phyloP scores from a whole-genome alignment of 371 early-diverging fungal genomes.

The Choanephora cucurbitarum region DNA sequence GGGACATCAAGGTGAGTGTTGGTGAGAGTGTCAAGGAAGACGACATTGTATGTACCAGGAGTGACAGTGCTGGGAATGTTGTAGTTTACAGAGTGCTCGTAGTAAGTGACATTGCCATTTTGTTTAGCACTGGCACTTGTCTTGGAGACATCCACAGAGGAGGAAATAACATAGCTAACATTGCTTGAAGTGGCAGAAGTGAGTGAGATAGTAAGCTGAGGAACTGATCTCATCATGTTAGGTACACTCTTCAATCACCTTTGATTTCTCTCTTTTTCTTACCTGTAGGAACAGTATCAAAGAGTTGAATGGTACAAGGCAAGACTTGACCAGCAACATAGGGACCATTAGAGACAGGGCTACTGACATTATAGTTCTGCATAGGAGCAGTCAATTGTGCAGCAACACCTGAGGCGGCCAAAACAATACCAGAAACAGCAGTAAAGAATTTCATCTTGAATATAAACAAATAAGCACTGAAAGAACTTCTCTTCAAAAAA shows the following conservation, averaged over 20 bases:
- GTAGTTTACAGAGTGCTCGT: conserved; percentile 48
- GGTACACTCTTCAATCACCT: background rate
- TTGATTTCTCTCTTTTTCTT: conserved; percentile 2
- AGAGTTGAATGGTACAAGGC: conserved; percentile 39
- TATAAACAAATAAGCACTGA: conserved; percentile 4
- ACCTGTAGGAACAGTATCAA: conserved; percentile 31
- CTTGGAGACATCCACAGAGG: conserved; percentile 39
- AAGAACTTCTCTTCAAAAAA: conserved; percentile 4
- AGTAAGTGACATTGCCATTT: conserved; percentile 36
- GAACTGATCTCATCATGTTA: conserved; percentile 8
- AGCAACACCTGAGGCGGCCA: conserved; percentile 18
- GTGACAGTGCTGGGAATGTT: conserved; percentile 38
- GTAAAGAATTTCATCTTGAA: conserved; percentile 21
- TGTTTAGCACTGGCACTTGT: conserved; percentile 28
- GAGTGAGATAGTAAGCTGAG: conserved; percentile 27
- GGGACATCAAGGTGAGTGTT: conserved; percentile 37
- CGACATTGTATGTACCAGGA: conserved; percentile 46
- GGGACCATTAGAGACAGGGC: conserved; percentile 38
- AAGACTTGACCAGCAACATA: conserved; percentile 42
- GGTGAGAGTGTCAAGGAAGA: conserved; percentile 39
- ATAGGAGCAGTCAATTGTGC: conserved; percentile 42
- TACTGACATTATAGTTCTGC: conserved; percentile 42
- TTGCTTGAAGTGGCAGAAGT: conserved; percentile 18
- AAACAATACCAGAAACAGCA: conserved; percentile 19
- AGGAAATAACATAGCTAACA: conserved; percentile 21